Conservation (phyloP, 2,329 filamentous ascomycete genomes). For the Teratosphaeria zuluensis region DNA sequence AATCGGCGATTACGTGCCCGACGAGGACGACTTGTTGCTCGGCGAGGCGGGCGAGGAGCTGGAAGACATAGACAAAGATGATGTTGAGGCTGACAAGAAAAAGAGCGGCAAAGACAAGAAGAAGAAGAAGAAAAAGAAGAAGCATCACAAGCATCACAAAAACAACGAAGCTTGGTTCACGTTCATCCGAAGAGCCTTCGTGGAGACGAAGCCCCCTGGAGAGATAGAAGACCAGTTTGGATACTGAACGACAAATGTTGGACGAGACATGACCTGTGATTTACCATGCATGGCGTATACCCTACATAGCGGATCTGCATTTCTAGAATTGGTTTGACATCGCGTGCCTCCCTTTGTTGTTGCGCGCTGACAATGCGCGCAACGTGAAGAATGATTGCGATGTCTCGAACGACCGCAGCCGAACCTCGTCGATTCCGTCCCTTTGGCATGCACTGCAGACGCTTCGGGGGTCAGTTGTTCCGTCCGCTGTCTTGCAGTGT, state of each 20-base stretch:
- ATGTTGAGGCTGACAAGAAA: conserved; percentile 7
- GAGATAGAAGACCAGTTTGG: conserved; percentile 46
- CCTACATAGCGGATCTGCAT: not conserved
- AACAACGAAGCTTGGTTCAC: conserved; percentile 62
- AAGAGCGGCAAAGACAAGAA: conserved; percentile 25
- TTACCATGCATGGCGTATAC: not conserved
- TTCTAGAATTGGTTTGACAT: not conserved
- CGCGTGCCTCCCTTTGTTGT: not conserved
- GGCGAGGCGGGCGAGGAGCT: conserved; percentile 17
- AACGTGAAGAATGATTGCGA: too few species aligned
- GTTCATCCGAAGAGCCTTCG: conserved; percentile 71
- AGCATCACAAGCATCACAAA: conserved; percentile 43
- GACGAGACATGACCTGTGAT: not conserved
- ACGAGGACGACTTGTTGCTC: conserved; percentile 11
- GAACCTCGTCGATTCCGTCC: too few species aligned
- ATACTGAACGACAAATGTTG: not conserved
- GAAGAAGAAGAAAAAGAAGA: conserved; percentile 25
- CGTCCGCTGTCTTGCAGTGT: not conserved
- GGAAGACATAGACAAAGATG: conserved; percentile 10
- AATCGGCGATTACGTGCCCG: conserved; percentile 51
- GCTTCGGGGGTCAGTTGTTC: too few species aligned
- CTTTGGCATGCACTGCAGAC: too few species aligned
- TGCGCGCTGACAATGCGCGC: too few species aligned
- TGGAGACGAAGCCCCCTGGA: conserved; percentile 57
- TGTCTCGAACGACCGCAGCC: too few species aligned